phyloP scores from a whole-genome alignment of 768 basidiomycete genomes.

The Gautieria morchelliformis region DNA sequence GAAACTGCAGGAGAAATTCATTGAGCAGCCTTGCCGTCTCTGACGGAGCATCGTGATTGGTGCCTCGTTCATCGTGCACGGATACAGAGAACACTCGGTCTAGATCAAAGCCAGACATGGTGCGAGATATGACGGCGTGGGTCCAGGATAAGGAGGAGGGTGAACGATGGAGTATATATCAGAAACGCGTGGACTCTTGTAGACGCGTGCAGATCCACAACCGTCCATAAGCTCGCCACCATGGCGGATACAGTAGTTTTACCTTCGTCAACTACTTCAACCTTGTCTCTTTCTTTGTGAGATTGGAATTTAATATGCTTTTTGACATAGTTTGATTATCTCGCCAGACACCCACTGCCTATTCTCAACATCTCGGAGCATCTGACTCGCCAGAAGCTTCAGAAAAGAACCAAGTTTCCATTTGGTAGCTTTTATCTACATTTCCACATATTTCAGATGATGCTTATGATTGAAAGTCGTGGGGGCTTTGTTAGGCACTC shows the following conservation, averaged over 20 bases:
- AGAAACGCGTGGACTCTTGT: conserved; percentile 6
- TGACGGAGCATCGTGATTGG: conserved; percentile 62
- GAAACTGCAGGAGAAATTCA: conserved; percentile 82
- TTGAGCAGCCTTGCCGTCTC: conserved; percentile 72
- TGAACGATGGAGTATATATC: neutral
- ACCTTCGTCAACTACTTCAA: conserved; percentile 60
- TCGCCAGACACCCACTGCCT: conserved; percentile 80
- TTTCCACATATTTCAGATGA: neutral
- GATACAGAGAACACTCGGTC: conserved; percentile 76
- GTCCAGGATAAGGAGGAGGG: neutral
- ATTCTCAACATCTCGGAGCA: conserved; percentile 97
- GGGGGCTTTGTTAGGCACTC: conserved; percentile 89
- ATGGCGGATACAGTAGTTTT: conserved; percentile 57
- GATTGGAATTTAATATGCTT: conserved; percentile 17
- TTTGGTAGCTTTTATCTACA: conserved; percentile 42
- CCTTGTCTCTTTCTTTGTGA: conserved; percentile 66
- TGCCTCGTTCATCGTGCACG: conserved; percentile 54
- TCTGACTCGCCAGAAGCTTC: conserved; percentile 74
- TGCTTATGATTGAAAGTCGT: conserved; percentile 44
- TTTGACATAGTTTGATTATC: conserved; percentile 15
- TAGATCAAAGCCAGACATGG: conserved; percentile 83
- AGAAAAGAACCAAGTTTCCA: conserved; percentile 48
- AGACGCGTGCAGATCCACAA: conserved; percentile 6
- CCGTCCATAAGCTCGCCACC: neutral
- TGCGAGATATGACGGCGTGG: neutral